Conservation (phyloP, 305 asterid species). For the Solanum hybrid region DNA sequence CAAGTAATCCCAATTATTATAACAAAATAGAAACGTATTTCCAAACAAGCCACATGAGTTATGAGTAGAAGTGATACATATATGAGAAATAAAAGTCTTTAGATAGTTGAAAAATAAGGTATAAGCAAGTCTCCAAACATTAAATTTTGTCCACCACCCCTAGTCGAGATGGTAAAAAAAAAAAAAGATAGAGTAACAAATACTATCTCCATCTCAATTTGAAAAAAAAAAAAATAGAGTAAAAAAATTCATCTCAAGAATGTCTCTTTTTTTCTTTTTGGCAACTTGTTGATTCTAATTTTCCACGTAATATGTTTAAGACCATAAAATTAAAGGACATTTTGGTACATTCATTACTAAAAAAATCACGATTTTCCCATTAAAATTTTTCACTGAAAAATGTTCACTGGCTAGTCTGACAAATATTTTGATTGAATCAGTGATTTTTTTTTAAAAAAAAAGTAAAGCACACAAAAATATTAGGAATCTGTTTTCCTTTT, state of each 20-base stretch:
- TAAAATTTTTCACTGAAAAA: not conserved
- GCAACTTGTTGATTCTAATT: not conserved
- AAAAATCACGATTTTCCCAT: not conserved
- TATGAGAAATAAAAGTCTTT: not conserved
- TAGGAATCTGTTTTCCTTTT: not conserved
- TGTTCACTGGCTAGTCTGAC: fast-evolving
- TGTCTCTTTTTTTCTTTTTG: not conserved
- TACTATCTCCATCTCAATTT: not conserved
- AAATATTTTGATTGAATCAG: not conserved
- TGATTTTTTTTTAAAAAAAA: too few relatives aligned
- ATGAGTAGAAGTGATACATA: too few relatives aligned
- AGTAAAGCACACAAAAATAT: not conserved
- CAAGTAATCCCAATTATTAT: not conserved
- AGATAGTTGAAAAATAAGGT: not conserved
- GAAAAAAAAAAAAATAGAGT: too few relatives aligned
- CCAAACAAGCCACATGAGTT: not conserved
- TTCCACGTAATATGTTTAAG: not conserved
- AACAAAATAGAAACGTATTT: not conserved
- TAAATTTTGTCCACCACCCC: not conserved
- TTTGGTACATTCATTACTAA: not conserved
- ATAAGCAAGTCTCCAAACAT: not conserved
- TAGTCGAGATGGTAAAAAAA: not conserved
- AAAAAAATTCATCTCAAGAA: not conserved
- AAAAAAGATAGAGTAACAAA: not conserved
- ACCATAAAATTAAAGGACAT: not conserved